These are phyloP conservation scores for Hsuehochloa calcarea DNA, from an alignment of 176 grass and related monocot species.

Conservation along the genomic window DNA sequence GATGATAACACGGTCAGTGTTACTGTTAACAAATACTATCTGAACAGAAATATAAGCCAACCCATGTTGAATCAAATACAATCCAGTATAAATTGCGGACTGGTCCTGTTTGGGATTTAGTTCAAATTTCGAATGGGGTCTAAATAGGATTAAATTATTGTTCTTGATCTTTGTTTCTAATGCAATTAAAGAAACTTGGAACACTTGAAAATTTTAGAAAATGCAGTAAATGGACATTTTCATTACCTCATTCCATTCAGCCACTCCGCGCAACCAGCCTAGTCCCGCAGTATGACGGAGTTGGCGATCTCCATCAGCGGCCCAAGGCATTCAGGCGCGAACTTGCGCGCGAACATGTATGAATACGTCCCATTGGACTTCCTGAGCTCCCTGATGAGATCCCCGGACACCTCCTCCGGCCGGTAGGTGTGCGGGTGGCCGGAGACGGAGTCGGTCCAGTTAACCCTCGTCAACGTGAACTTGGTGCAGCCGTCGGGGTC, in stretches of 20 bases:
- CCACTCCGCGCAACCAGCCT: not conserved
- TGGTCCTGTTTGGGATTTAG: too few relatives aligned
- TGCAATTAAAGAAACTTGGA: not conserved
- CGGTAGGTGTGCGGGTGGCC: conserved; percentile 82
- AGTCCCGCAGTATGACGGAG: conserved; percentile 75
- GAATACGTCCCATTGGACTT: conserved; percentile 83
- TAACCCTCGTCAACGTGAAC: conserved; percentile 85
- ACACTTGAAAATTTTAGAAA: not conserved
- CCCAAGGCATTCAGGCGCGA: conserved; percentile 48
- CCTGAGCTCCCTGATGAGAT: conserved; percentile 70
- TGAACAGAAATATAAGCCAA: not conserved
- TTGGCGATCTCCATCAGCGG: conserved; percentile 72
- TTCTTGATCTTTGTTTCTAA: not conserved
- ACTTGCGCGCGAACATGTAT: conserved; percentile 85
- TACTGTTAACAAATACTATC: not conserved
- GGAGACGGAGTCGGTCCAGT: conserved; percentile 67
- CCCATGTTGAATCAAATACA: not conserved
- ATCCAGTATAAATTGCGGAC: not conserved
- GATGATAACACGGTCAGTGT: not conserved
- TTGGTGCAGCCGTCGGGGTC: conserved; percentile 69
- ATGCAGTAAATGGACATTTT: not conserved
- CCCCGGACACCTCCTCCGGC: conserved; percentile 56
- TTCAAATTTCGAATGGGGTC: too few relatives aligned
- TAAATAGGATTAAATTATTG: not conserved
- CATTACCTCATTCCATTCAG: conserved; percentile 39